phyloP scores from a whole-genome alignment of 768 basidiomycete genomes.

The Clitopilus hobsonii region DNA sequence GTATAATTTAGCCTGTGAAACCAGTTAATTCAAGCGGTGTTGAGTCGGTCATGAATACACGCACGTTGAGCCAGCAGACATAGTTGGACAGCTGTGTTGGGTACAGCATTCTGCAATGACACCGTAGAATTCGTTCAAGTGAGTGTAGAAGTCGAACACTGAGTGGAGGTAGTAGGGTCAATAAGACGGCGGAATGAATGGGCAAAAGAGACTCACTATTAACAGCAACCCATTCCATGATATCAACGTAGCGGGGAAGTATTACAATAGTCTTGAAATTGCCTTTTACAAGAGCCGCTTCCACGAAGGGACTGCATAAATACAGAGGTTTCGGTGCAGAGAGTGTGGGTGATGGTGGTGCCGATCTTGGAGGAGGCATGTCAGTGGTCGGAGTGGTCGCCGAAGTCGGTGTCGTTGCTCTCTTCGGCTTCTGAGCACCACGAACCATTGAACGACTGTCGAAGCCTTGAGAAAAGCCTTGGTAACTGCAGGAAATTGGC shows the following conservation, averaged over 20 bases:
- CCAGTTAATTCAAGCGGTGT: conserved; percentile 1
- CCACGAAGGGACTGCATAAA: conserved; percentile 93
- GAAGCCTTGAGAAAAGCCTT: background rate
- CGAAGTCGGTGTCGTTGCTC: conserved; percentile 73
- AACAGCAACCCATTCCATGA: conserved; percentile 91
- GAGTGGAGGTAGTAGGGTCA: background rate
- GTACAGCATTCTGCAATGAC: conserved; percentile 94
- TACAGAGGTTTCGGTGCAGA: conserved; percentile 64
- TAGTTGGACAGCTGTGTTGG: conserved; percentile 80
- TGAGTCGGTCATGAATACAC: conserved; percentile 22
- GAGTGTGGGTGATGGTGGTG: conserved; percentile 33
- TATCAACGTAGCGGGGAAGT: conserved; percentile 96
- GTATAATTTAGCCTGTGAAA: conserved; percentile 83
- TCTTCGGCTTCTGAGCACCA: conserved; percentile 59
- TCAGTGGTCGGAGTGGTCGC: conserved; percentile 49
- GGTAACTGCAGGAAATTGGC: conserved; percentile 2
- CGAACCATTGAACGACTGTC: conserved; percentile 72
- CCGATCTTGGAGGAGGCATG: conserved; percentile 29
- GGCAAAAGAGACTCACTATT: conserved; percentile 51
- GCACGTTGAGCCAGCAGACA: conserved; percentile 89
- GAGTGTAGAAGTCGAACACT: conserved; percentile 99
- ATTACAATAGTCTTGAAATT: conserved; percentile 98
- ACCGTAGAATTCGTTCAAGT: conserved; percentile 95
- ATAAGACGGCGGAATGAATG: background rate
- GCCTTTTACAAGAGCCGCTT: conserved; percentile 93